A percentile compares a stretch with the other conserved stretches of the same genome.
Conservation (phyloP, 257 asterid genomes). For the Scutellaria baicalensis region DNA sequence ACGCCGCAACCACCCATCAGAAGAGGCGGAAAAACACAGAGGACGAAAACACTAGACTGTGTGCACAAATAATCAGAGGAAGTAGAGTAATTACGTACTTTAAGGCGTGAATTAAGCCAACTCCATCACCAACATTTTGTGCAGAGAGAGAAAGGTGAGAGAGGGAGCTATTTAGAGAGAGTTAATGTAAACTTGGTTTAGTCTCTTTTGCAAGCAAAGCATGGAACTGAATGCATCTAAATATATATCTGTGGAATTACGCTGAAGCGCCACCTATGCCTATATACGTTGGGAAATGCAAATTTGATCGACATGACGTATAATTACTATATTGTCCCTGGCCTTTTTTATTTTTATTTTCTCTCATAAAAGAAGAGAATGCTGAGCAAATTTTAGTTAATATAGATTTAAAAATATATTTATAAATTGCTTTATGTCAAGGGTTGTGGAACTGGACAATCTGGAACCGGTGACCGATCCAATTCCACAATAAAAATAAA, state of each 20-base stretch:
- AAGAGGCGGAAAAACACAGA: background rate
- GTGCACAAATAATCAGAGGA: background rate
- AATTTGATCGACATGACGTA: background rate
- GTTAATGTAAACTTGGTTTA: background rate
- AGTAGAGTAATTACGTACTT: slow-evolving; percentile 4
- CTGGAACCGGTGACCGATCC: too few relatives aligned
- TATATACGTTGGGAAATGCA: slow-evolving; percentile 5
- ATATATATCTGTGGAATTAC: background rate
- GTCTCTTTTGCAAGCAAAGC: background rate
- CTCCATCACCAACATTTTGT: slow-evolving; percentile 8
- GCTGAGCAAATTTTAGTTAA: too few relatives aligned
- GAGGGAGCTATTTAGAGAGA: background rate
- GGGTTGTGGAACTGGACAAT: too few relatives aligned
- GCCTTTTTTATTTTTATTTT: too few relatives aligned
- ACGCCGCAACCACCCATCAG: background rate
- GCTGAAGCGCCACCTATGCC: slow-evolving; percentile 15
- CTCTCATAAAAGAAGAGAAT: too few relatives aligned
- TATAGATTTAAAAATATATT: too few relatives aligned
- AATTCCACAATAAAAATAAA: too few relatives aligned
- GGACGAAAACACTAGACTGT: too few relatives aligned
- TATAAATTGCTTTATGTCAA: too few relatives aligned
- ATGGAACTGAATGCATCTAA: too few relatives aligned
- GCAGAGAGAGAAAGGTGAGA: background rate
- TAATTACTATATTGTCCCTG: slow-evolving; percentile 5
- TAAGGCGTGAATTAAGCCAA: background rate